Evolutionary conservation across 2,329 filamentous ascomycete genomes (phyloP).

Genomic region (Septoria petroselini): DNA sequence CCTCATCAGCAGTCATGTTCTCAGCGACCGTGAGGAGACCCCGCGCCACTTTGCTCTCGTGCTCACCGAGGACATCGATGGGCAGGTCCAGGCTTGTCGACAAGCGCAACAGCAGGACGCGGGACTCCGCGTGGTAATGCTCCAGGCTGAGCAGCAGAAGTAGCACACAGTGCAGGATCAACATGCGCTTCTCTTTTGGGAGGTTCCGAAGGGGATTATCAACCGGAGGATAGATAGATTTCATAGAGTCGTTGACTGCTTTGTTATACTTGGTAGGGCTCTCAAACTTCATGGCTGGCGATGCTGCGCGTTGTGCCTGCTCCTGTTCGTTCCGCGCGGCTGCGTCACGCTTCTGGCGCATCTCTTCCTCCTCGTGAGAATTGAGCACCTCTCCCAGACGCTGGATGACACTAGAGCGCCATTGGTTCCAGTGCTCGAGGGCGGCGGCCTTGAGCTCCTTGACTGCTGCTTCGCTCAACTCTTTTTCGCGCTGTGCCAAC

Average conservation of each 20-base stretch:
- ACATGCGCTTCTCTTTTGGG: conserved; percentile 36
- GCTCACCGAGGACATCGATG: conserved; percentile 34
- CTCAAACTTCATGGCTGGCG: conserved; percentile 26
- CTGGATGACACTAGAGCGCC: conserved; percentile 68
- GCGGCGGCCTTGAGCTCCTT: conserved; percentile 67
- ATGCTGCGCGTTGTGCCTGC: conserved; percentile 6
- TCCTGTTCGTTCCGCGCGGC: neutral
- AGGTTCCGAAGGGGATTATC: conserved; percentile 39
- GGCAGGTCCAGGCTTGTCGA: conserved; percentile 37
- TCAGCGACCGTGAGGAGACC: conserved; percentile 73
- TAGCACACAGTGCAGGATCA: conserved; percentile 40
- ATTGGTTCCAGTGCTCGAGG: conserved; percentile 72
- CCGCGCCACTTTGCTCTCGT: conserved; percentile 67
- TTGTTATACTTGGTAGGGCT: conserved; percentile 32
- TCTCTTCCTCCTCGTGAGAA: conserved; percentile 35
- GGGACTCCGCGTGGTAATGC: conserved; percentile 40
- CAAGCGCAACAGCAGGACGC: conserved; percentile 38
- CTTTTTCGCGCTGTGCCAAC: conserved; percentile 45
- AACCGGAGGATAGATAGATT: conserved; percentile 39
- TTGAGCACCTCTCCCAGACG: conserved; percentile 66
- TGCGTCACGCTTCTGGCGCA: conserved; percentile 31
- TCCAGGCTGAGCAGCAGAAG: conserved; percentile 42
- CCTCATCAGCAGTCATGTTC: conserved; percentile 72
- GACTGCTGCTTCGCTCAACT: conserved; percentile 52
- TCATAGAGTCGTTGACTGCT: conserved; percentile 33